Percentiles rank a stretch among this genome's conserved stretches.
These are phyloP conservation scores for Hymenoscyphus salicellus DNA, from an alignment of 2,329 filamentous ascomycete species.

Conservation along the genomic window DNA sequence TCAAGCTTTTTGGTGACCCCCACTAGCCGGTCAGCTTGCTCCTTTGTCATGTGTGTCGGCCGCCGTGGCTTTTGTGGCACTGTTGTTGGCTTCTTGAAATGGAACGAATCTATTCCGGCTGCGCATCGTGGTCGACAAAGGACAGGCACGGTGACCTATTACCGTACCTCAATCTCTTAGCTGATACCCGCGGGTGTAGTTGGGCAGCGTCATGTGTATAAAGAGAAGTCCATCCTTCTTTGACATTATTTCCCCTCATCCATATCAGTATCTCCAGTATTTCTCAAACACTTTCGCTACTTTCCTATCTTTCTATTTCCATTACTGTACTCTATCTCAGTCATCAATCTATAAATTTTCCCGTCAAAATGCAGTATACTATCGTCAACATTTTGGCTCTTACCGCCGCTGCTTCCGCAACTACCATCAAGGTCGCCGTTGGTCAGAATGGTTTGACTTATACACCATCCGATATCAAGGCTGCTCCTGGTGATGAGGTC, in stretches of 20 bases:
- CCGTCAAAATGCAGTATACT: slow-evolving; percentile 23
- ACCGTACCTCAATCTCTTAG: neutral
- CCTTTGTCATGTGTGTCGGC: neutral
- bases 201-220: slow-evolving; percentile 2
- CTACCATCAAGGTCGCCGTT: slow-evolving; percentile 62
- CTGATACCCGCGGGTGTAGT: neutral
- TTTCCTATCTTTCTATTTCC: neutral
- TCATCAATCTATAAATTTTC: slow-evolving; percentile 2
- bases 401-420: slow-evolving; percentile 18
- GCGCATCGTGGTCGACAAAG: slow-evolving; percentile 4
- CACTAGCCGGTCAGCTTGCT: neutral
- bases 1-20: neutral
- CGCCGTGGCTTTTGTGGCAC: slow-evolving; percentile 4
- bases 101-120: slow-evolving; percentile 13
- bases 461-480: slow-evolving; percentile 45
- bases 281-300: slow-evolving; percentile 10
- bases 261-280: slow-evolving; percentile 3
- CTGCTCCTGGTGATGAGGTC: slow-evolving; percentile 34
- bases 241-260: neutral
- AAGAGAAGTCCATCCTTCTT: slow-evolving; percentile 7
- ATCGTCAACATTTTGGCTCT: slow-evolving; percentile 16
- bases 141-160: slow-evolving; percentile 2
- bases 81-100: slow-evolving; percentile 1
- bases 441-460: slow-evolving; percentile 89
- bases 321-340: neutral